These are phyloP conservation scores for Penstemon davidsonii DNA, from an alignment of 257 asterid genomes.

Conservation along the genomic window DNA sequence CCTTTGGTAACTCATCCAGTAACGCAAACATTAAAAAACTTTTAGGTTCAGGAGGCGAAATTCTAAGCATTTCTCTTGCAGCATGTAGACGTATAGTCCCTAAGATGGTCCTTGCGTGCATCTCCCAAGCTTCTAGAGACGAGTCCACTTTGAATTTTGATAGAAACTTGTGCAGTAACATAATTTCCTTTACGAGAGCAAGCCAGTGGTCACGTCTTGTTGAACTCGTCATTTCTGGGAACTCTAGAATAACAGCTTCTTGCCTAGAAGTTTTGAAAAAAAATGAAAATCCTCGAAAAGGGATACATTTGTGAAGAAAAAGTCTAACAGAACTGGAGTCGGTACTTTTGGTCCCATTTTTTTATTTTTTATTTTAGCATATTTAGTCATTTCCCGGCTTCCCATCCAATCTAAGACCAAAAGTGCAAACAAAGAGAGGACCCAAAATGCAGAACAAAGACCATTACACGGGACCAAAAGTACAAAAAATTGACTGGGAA, in stretches of 20 bases:
- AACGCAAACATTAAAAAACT: slow-evolving; percentile 65
- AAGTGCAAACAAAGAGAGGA: too few relatives aligned
- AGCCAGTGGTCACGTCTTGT: slow-evolving; percentile 95
- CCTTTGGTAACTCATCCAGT: slow-evolving; percentile 79
- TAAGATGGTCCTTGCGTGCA: slow-evolving; percentile 73
- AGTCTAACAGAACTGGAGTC: too few relatives aligned
- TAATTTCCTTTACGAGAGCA: slow-evolving; percentile 69
- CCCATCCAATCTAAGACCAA: too few relatives aligned
- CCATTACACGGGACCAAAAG: too few relatives aligned
- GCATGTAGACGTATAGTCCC: slow-evolving; percentile 91
- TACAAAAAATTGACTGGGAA: too few relatives aligned
- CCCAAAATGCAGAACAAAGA: too few relatives aligned
- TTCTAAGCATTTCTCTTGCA: slow-evolving; percentile 90
- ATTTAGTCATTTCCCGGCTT: too few relatives aligned
- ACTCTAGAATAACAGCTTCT: slow-evolving; percentile 68
- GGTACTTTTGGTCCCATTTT: too few relatives aligned
- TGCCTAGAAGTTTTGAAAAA: slow-evolving; percentile 40
- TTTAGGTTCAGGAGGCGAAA: slow-evolving; percentile 75
- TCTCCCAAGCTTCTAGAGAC: slow-evolving; percentile 57
- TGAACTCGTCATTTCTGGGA: slow-evolving; percentile 92
- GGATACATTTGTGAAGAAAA: too few relatives aligned
- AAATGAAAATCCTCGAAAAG: background rate
- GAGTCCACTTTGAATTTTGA: slow-evolving; percentile 51
- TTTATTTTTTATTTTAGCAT: too few relatives aligned
- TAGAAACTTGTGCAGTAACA: slow-evolving; percentile 64